Evolutionary conservation across 495 filamentous ascomycete genomes (phyloP).

Genomic region (Penicillium atrosanguineum): DNA sequence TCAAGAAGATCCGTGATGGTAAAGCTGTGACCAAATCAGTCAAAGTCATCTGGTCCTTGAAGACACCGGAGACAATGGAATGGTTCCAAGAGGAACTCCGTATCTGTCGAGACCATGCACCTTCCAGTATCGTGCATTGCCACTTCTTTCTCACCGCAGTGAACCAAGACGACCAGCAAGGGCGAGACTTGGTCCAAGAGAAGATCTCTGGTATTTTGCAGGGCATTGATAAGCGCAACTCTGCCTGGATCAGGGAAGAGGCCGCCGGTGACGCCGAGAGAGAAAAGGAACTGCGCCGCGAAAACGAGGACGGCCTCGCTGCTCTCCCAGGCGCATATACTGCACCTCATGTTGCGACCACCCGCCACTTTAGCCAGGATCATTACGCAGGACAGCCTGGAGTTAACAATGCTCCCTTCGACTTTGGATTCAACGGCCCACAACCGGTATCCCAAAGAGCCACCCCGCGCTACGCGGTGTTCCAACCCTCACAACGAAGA

Average conservation of each 20-base stretch:
- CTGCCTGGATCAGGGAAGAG: slow-evolving; percentile 74
- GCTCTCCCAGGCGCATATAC: slow-evolving; percentile 62
- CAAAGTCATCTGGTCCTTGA: slow-evolving; percentile 88
- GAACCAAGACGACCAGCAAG: slow-evolving; percentile 51
- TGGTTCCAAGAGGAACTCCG: slow-evolving; percentile 97
- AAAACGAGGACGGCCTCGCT: slow-evolving; percentile 82
- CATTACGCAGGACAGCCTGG: slow-evolving; percentile 3
- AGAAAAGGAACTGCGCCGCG: slow-evolving; percentile 75
- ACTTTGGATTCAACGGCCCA: slow-evolving; percentile 29
- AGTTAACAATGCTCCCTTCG: slow-evolving; percentile 22
- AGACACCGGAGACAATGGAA: slow-evolving; percentile 87
- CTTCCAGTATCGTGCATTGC: slow-evolving; percentile 79
- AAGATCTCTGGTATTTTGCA: slow-evolving; percentile 80
- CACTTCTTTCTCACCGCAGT: slow-evolving; percentile 84
- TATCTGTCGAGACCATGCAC: slow-evolving; percentile 82
- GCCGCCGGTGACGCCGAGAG: slow-evolving; percentile 74
- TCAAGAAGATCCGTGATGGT: slow-evolving; percentile 90
- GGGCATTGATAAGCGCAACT: slow-evolving; percentile 77
- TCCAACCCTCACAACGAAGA: slow-evolving; percentile 60
- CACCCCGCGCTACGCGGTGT: slow-evolving; percentile 80
- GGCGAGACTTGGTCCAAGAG: slow-evolving; percentile 65
- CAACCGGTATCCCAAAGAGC: slow-evolving; percentile 14
- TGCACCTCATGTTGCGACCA: slow-evolving; percentile 13
- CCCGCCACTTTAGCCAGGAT: slow-evolving; percentile 16
- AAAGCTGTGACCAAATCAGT: slow-evolving; percentile 90